Evolutionary conservation across 2,329 filamentous ascomycete genomes (phyloP).

Genomic region (Aspergillus cejpii): DNA sequence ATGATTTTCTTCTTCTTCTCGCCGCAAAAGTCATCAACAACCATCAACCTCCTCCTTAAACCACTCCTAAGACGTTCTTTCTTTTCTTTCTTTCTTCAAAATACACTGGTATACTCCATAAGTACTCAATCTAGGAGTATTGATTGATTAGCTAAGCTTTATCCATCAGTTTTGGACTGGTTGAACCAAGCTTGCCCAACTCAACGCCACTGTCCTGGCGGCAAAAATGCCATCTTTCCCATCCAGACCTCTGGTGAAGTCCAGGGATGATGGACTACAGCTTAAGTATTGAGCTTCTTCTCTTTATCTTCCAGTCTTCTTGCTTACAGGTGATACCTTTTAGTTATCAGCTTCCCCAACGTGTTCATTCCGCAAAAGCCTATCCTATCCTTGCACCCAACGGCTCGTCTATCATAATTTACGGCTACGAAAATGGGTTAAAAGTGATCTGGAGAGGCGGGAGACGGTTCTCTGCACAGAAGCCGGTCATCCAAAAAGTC

Average conservation of each 20-base stretch:
- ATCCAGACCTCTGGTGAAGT: conserved; percentile 34
- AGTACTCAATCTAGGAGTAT: background rate
- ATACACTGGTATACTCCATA: background rate
- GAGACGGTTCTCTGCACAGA: conserved; percentile 38
- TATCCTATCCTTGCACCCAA: conserved; percentile 56
- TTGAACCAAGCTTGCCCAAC: conserved; percentile 10
- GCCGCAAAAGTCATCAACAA: background rate
- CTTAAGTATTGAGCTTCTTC: conserved; percentile 31
- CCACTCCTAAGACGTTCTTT: background rate
- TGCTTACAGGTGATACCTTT: conserved; percentile 8
- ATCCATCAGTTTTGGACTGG: conserved; percentile 4
- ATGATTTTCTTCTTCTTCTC: background rate
- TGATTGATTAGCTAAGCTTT: background rate
- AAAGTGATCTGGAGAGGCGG: conserved; percentile 57
- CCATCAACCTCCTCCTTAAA: background rate
- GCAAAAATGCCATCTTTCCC: conserved; percentile 32
- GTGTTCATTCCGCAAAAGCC: conserved; percentile 50
- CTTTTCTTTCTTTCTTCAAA: background rate
- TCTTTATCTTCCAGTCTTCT: background rate
- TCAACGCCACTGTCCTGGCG: conserved; percentile 2
- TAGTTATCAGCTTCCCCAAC: conserved; percentile 56
- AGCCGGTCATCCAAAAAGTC: conserved; percentile 22
- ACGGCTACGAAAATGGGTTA: conserved; percentile 53
- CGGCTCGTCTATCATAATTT: conserved; percentile 56
- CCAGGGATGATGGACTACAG: conserved; percentile 38